These are phyloP conservation scores for Auricularia heimuer DNA, from an alignment of 768 basidiomycete species.

Conservation along the genomic window DNA sequence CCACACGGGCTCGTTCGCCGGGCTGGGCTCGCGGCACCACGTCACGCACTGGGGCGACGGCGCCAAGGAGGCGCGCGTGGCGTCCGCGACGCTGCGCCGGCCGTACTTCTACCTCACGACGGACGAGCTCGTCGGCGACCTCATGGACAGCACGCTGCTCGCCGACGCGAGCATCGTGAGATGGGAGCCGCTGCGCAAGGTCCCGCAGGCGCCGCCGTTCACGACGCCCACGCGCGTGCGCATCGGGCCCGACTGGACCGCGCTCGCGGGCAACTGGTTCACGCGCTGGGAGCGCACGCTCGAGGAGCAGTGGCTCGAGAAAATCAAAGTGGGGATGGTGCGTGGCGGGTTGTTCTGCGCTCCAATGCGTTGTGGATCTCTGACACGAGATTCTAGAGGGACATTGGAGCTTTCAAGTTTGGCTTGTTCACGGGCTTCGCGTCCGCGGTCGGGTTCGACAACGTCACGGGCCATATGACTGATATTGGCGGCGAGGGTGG, in stretches of 20 bases:
- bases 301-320: not conserved
- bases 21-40: not conserved
- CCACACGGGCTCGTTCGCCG: not conserved
- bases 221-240: conserved; percentile 1
- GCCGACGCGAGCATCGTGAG: not conserved
- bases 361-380: no score
- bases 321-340: not conserved
- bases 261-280: conserved; percentile 1
- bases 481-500: not conserved
- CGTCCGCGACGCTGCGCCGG: not conserved
- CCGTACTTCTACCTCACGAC: conserved; percentile 1
- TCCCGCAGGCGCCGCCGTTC: not conserved
- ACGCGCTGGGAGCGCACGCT: conserved; percentile 2
- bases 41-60: conserved; percentile 1
- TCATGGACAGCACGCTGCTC: not conserved
- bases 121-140: conserved; percentile 1
- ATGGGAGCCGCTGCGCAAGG: conserved; percentile 1
- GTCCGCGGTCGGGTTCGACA: not conserved
- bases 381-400: not conserved
- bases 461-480: not conserved
- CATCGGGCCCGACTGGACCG: not conserved
- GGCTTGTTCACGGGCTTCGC: not conserved
- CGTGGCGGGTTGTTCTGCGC: not conserved
- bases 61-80: not conserved
- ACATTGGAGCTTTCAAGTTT: not conserved